Evolutionary conservation across 2,329 filamentous ascomycete genomes (phyloP), one percentile per base, ranked within the genome.

Genomic region (Aspergillus eucalypticola): DNA sequence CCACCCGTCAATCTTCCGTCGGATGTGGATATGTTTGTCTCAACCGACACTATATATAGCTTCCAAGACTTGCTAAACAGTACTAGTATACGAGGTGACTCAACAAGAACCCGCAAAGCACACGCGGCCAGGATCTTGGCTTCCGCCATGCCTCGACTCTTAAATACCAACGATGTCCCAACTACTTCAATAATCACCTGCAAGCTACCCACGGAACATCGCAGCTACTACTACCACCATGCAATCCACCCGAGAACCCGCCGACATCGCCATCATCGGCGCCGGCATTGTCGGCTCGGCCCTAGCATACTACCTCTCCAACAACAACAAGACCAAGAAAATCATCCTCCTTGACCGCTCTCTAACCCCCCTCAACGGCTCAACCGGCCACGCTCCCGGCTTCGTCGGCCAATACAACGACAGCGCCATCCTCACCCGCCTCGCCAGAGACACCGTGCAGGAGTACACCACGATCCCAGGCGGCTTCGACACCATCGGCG

Each of bases 341-440:
- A 58, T 74, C 2, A 48, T 68, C 8, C 55, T 72, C 32, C 59
- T 73, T 38, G 72, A 74, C 29, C 69, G 69, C 58, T 71, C 69
- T 8, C 60, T 73, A 7, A 60, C 62, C 5, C 48, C 61, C 0
- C 54, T 70, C 5, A 59, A 66, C 13, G 73, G 73, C 6, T 76
- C 75, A 8, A 76, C 73, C 0, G 70, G 70, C 15, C 64, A 71
- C 56, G 73, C 74, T 3, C 74, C 74, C 5, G 73, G 73, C 1
- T 74, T 75, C 25, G 66, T 76, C 5, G 74, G 73, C 21, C 72
- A 76, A 57, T 72, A 70, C 56, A 76, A 76, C 42, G 71, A 74
- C 46, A 72, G 69, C 7, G 39, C 67, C 1, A 64, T 69, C 2
- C 60, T 75, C 11, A 76, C 73, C 1, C 67, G 54, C 10, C 66